phyloP scores from a whole-genome alignment of 2,329 filamentous ascomycete genomes.

The Emmonsiellopsis sp. region DNA sequence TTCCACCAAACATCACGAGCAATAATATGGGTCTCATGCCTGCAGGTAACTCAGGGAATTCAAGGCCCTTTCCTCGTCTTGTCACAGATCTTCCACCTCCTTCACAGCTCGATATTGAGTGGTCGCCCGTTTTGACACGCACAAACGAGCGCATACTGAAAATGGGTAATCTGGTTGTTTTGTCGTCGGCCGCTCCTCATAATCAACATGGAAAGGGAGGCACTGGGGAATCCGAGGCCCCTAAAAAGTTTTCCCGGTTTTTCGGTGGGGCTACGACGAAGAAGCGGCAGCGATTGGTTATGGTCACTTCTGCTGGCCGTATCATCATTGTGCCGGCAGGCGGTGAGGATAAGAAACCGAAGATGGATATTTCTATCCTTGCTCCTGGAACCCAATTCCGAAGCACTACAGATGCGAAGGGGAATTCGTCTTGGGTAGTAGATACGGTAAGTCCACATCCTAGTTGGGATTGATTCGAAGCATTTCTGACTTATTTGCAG shows the following conservation, averaged over 20 bases:
- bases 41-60: conserved; percentile 36
- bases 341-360: conserved; percentile 91
- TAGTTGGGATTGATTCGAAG: background rate
- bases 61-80: conserved; percentile 62
- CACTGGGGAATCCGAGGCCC: conserved; percentile 53
- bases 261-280: conserved; percentile 87
- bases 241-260: conserved; percentile 83
- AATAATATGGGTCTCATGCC: conserved; percentile 23
- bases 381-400: conserved; percentile 67
- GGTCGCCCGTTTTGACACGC: conserved; percentile 87
- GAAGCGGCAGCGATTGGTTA: conserved; percentile 84
- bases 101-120: conserved; percentile 93
- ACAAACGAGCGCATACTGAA: conserved; percentile 92
- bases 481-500: conserved; percentile 37
- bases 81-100: conserved; percentile 96
- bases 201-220: conserved; percentile 62
- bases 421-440: conserved; percentile 77
- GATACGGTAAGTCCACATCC: conserved; percentile 65
- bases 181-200: conserved; percentile 66
- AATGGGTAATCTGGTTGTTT: conserved; percentile 79
- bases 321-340: conserved; percentile 84
- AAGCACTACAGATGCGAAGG: conserved; percentile 75
- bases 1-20: conserved; percentile 30
- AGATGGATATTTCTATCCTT: conserved; percentile 81
- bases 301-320: conserved; percentile 85